Evolutionary conservation across 768 basidiomycete species (phyloP), one percentile per base, ranked within the genome.

Genomic region (Amanita pallidorosea): DNA sequence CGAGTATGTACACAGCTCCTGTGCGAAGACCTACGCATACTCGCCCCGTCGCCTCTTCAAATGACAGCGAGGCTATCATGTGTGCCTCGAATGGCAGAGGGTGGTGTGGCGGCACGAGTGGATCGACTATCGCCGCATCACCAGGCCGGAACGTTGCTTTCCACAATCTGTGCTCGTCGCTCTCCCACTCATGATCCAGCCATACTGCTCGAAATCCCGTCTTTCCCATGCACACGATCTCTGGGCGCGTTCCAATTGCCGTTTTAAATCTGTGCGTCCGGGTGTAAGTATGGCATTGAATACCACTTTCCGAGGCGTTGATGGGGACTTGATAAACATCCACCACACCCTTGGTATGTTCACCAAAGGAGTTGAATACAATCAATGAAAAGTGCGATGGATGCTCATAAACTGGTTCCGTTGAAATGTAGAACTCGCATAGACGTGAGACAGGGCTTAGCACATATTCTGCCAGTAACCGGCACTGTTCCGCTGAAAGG

Each of bases 21-120:
- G 73, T 77, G 35, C 72, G 69, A 12, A 81, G 61, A 8, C 71
- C 74, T 12, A 80, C 59, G 57, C 67, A 75, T 29, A 83, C 63
- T 27, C 70, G 66, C 29, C 81, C 79, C 2, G 70, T 71, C 4
- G 70, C 65, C 56, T 83, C 81, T 49, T 83, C 78, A 49, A 83
- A 78, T 3, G 70, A 70, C 25, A 82, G 60, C 0, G 70, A 69
- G 33, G 69, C 68, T 49, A 72, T 73, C 25, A 66, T 65, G 22
- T 68, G 63, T 15, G 72, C 67, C 54, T 71, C 67, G 49, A 83
- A 79, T 0, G 80, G 80, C 35, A 81, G 61, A 1, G 73, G 70
- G 11, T 74, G 65, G 54, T 76, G 66, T 8, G 65, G 60, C 0
- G 75, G 74, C 41, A 80, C 61, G 33, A 81, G 61, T 15, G 67